Conservation (phyloP, 352 stramenopile species). For the Phytopythium ostracodes region DNA sequence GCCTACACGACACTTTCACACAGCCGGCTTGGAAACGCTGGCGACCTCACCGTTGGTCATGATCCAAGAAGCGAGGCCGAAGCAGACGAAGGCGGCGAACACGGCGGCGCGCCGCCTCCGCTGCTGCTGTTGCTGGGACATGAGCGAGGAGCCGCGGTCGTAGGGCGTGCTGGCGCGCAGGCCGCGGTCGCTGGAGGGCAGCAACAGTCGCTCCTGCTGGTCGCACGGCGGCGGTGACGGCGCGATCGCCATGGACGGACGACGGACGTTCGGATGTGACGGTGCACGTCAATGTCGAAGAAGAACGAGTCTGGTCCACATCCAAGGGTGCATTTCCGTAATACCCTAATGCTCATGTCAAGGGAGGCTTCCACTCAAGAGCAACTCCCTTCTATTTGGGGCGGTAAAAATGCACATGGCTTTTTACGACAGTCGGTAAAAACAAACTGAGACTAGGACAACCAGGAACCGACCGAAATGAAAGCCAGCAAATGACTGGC, state of each 20-base stretch:
- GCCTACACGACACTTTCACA: neutral
- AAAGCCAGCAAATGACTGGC: no score
- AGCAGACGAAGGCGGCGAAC: slow-evolving; percentile 49
- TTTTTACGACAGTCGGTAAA: no score
- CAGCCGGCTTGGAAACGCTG: neutral
- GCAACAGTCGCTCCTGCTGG: neutral
- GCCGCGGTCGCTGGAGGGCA: neutral
- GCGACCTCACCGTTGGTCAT: slow-evolving; percentile 49
- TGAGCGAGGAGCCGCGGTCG: neutral
- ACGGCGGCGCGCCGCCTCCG: slow-evolving; percentile 17
- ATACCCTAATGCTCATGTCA: no score
- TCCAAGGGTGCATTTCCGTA: neutral
- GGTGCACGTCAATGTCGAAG: neutral
- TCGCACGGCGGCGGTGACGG: neutral
- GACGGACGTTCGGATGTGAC: no score
- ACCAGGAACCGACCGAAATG: no score
- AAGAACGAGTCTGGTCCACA: neutral
- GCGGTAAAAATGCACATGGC: no score
- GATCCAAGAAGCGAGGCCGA: slow-evolving; percentile 61
- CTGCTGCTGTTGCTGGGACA: neutral
- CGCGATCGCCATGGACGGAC: neutral
- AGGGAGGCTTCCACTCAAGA: no score
- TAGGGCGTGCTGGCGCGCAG: neutral
- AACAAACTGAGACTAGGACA: no score
- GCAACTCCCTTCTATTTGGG: no score